phyloP scores from a whole-genome alignment of 371 early-diverging fungal genomes.

The Cokeromyces recurvatus region DNA sequence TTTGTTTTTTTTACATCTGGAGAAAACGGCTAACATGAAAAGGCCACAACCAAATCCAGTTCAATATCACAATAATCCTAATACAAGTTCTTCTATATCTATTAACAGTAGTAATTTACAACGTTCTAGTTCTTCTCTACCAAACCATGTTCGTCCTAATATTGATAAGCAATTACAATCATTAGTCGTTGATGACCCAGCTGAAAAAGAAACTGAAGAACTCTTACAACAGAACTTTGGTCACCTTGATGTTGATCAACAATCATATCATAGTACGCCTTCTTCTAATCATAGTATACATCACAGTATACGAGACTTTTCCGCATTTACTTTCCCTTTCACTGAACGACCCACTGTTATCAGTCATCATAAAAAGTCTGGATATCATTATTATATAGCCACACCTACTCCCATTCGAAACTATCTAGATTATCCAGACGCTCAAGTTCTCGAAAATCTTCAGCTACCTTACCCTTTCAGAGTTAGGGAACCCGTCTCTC shows the following conservation, averaged over 20 bases:
- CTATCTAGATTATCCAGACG: conserved; percentile 4
- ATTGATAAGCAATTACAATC: conserved; percentile 11
- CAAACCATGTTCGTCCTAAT: too few species aligned
- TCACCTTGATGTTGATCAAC: background rate
- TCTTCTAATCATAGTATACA: background rate
- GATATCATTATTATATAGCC: conserved; percentile 1
- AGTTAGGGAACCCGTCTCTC: conserved; percentile 1
- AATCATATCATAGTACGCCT: background rate
- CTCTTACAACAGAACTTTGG: conserved; percentile 7
- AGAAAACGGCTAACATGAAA: too few species aligned
- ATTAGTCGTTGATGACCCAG: conserved; percentile 1
- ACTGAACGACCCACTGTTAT: background rate
- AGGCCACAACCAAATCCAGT: too few species aligned
- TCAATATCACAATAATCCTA: too few species aligned
- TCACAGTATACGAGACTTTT: conserved; percentile 4
- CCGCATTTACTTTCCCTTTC: conserved; percentile 6
- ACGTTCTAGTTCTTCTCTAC: too few species aligned
- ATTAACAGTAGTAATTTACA: too few species aligned
- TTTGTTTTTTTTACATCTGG: too few species aligned
- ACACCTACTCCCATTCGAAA: conserved; percentile 2
- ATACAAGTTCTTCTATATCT: too few species aligned
- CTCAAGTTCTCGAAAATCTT: background rate
- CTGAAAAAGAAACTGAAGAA: conserved; percentile 2
- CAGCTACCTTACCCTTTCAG: conserved; percentile 9
- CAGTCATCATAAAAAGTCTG: background rate